A percentile compares a stretch with the other conserved stretches of the same genome.
Evolutionary conservation across 768 basidiomycete genomes (phyloP).

Genomic region (Termitomyces sp.): DNA sequence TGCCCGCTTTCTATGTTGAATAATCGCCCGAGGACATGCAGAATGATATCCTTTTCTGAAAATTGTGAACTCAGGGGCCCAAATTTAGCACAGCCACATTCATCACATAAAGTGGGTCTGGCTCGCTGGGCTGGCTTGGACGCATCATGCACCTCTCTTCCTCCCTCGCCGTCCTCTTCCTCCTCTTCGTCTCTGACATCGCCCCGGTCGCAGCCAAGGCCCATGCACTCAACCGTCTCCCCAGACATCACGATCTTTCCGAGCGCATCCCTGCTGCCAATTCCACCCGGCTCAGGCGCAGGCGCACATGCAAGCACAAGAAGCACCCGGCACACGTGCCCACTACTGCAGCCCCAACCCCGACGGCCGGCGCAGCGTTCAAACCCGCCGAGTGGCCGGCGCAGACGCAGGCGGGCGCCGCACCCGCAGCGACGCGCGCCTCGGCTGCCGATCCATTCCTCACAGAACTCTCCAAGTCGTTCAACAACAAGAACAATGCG

Average conservation of each 20-base stretch:
- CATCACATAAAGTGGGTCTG: not conserved
- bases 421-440: constrained; percentile 22
- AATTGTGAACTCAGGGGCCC: not conserved
- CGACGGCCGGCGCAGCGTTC: constrained; percentile 10
- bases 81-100: constrained; percentile 11
- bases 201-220: constrained; percentile 14
- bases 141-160: not conserved
- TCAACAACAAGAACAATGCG: constrained; percentile 23
- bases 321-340: not conserved
- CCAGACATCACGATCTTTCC: constrained; percentile 23
- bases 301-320: not conserved
- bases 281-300: not conserved
- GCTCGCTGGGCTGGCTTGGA: not conserved
- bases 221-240: constrained; percentile 19
- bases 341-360: not conserved
- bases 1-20: constrained; percentile 3
- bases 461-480: constrained; percentile 24
- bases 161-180: not conserved
- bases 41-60: not conserved
- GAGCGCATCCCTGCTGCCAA: constrained; percentile 8
- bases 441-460: constrained; percentile 26
- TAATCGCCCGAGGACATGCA: too few species aligned
- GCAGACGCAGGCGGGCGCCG: constrained; percentile 21
- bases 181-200: constrained; percentile 18
- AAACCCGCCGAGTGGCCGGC: constrained; percentile 25